Evolutionary conservation across 306 rosid genomes (phyloP), one percentile per base, ranked within the genome.

Genomic region (Cajanus cajan): DNA sequence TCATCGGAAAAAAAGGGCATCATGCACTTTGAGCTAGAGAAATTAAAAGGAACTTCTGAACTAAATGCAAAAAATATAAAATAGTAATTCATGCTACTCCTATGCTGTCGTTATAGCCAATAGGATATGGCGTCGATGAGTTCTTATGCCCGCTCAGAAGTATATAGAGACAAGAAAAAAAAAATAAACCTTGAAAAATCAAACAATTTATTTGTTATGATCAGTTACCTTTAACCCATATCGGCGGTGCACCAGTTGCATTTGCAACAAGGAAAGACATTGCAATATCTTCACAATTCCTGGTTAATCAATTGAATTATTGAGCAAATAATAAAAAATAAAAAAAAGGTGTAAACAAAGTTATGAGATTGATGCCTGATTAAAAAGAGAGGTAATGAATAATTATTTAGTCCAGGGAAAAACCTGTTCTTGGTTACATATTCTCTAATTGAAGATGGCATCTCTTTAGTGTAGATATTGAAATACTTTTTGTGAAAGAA

Each of bases 281-380:
- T 1, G 99, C 99, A 66, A 95, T 90, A 84, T 95, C 99, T 88
- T 95, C 99, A 84, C 99, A 95, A 68, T 95, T 95, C 94, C 99
- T 95, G 94, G 63, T 47, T 48, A 74, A 85, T 72, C 45, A 79
- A 83, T 73, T 34, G 52, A 73, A 82, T 59, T 44, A 62, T 47
- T 79, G 7, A 78, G 74, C 19, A 74, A 71, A 22, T 40, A 33
- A 80, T 28, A 28, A 28, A 28, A 3, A 28, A 1, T 14, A 68
- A 50, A 77, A 40, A 16, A 24, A 57, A 25, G 58, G 52, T 10
- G 15, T 54, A 54, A 68, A 21, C 50, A 0, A 41, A 70, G 18
- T 65, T n/a, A 70, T 22, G 63, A 65, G 22, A 61, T 6, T 52
- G 8, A 70, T 48, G 25, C 39, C 15, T 78, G 36, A 28, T 41